Base-by-base conservation (phyloP, 768 basidiomycete species). In the Leucocoprinus leucothites region DNA sequence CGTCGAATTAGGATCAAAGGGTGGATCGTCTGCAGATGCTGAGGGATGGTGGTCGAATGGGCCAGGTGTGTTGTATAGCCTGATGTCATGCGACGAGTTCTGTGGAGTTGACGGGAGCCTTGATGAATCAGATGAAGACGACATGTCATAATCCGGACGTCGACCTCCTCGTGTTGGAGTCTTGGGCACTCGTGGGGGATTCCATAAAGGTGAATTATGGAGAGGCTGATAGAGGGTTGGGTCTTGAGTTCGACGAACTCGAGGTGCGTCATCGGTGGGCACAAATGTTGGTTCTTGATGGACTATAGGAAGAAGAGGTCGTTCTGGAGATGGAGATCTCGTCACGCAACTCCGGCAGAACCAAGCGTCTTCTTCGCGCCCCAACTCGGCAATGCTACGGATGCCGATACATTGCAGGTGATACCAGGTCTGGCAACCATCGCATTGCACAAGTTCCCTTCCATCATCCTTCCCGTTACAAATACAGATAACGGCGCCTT, bases 361-460 rank as follows among this genome's bases (percentile, higher is more conserved):
- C 90, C 91, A 94, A 1, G 82, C 82, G 61, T 91, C 89, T 61
- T 91, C 87, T 63, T 89, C 88, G 47, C 69, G 79, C 6, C 89
- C 91, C 14, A 92, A 73, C 49, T 90, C 84, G 9, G 77, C 69
- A 31, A 82, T 77, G 60, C 75, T 77, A 49, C 69, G 71, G 61
- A 93, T 87, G 49, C 89, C 90, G 35, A 93, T 84, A 67, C 91
- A 94, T 42, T 81, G 71, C 28, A 91, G 75, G 68, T 94, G 91
- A 64, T 87, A 92, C 91, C 91, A 94, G 14, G 75, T 84, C 64
- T 82, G 75, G 66, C 91, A 94, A 3, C 77, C 76, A 61, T 93
- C 90, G 60, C 91, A 94, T 62, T 91, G 91, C 28, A 93, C 91
- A 44, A 89, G 75, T 56, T 84, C 80, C n/a, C 85, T 74, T 3